These are phyloP conservation scores for Colletotrichum sp. DNA, from an alignment of 2,329 filamentous ascomycete genomes.

Conservation along the genomic window DNA sequence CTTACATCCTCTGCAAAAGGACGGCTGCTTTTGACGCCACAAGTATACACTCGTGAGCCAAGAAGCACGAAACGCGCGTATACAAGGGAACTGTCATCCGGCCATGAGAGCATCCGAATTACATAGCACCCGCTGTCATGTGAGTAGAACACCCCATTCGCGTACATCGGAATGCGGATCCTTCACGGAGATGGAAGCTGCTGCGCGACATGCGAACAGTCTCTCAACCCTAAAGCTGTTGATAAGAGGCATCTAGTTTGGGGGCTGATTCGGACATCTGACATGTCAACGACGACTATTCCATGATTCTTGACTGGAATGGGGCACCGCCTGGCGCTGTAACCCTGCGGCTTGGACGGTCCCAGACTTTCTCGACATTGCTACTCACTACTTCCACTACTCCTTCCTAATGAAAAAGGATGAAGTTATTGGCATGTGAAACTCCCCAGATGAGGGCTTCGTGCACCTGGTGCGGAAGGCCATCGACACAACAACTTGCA, in stretches of 20 bases:
- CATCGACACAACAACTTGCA: neutral
- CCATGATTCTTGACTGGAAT: neutral
- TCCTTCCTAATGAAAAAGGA: neutral
- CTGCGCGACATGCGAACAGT: too few species aligned
- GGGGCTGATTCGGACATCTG: neutral
- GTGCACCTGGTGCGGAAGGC: neutral
- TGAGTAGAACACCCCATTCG: too few species aligned
- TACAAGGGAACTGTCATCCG: too few species aligned
- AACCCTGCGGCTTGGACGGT: neutral
- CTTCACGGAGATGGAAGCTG: too few species aligned
- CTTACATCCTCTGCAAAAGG: too few species aligned
- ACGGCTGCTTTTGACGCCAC: too few species aligned
- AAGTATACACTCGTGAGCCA: too few species aligned
- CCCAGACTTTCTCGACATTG: too few species aligned
- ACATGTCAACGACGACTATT: neutral
- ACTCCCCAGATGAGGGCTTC: neutral
- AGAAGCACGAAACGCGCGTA: too few species aligned
- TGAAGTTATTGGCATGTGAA: neutral
- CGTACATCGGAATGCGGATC: too few species aligned
- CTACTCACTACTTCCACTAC: neutral
- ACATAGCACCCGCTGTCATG: too few species aligned
- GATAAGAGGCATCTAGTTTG: neutral
- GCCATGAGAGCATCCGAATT: too few species aligned
- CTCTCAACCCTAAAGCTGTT: neutral
- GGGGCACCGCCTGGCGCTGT: neutral